Evolutionary conservation across 2,329 filamentous ascomycete genomes (phyloP).

Genomic region (Stachybotrys chlorohalonatus): DNA sequence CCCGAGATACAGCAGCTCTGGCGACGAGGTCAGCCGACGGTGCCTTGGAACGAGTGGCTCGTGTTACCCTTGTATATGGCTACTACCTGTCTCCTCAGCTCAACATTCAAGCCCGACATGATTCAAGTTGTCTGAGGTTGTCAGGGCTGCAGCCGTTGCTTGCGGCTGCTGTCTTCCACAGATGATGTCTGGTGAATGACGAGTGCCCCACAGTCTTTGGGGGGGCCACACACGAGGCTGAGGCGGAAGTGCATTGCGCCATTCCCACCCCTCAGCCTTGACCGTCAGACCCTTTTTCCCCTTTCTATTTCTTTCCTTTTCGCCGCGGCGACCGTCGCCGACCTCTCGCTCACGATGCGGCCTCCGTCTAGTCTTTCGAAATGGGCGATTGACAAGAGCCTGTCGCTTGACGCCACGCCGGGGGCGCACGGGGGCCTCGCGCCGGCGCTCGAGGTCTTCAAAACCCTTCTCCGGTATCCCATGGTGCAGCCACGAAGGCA

Average conservation of each 20-base stretch:
- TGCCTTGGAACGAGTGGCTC: neutral
- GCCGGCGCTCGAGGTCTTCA: constrained; percentile 11
- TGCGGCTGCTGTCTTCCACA: neutral
- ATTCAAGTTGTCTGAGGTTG: neutral
- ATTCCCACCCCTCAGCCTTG: neutral
- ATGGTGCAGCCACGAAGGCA: constrained; percentile 10
- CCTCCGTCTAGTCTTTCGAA: neutral
- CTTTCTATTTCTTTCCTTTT: too few relatives aligned
- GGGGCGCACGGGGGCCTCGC: neutral
- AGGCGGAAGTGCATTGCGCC: neutral
- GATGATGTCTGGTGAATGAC: neutral
- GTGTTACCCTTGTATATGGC: constrained; percentile 73
- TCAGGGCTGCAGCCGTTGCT: neutral
- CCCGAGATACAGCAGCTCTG: constrained; percentile 78
- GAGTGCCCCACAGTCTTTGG: neutral
- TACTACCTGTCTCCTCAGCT: constrained; percentile 70
- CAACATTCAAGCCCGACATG: constrained; percentile 32
- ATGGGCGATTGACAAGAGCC: neutral
- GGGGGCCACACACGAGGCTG: neutral
- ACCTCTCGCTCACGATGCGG: too few relatives aligned
- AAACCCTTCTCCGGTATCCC: constrained; percentile 11
- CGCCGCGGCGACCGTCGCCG: too few relatives aligned
- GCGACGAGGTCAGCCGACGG: neutral
- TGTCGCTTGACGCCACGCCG: neutral
- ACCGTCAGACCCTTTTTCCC: neutral